Evolutionary conservation across 2,329 filamentous ascomycete genomes (phyloP), one percentile per base, ranked within the genome.

Genomic region (Xylaria polymorpha): DNA sequence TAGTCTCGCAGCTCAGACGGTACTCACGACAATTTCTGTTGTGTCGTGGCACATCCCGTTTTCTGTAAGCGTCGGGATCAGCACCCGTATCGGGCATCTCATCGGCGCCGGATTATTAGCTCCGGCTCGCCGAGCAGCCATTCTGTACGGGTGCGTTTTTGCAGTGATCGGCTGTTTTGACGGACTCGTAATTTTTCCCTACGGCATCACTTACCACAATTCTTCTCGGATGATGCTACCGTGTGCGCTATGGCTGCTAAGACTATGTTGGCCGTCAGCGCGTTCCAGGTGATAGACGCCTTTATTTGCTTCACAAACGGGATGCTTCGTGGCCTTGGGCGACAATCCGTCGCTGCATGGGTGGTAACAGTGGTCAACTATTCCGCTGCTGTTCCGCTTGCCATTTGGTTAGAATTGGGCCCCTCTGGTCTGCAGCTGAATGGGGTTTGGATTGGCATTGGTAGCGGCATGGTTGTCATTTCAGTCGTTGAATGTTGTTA

Each of bases 21-120:
- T 83, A 12, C 67, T 83, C 67, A 81, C 78, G 5, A 83, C 82
- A 0, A 77, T 81, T 0, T 81, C 80, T 2, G 76, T 82, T 22
- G 76, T 83, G 1, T 77, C 80, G 53, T 83, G 81, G 81, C 82
- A 83, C 60, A 79, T 83, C 8, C 82, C 82, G 0, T 83, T 83
- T 69, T 82, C 80, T 1, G 74, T 83, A 35, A 79, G 80, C 46
- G 80, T 84, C 14, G 82, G 80, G 25, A 77, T 82, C 22, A 82
- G 79, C 64, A 84, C 81, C 4, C 80, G 82, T 4, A 77, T 84
- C 20, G 82, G 82, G 1, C 79, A 83, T 66, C 78, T 83, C 25
- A 80, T 83, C 22, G 82, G 82, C 4, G 81, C 78, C 1, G 80
- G 79, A 0, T 73, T 74, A 7, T 72, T 82, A 1, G 39, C 69